These are phyloP conservation scores for Kurtzmaniella quercitrusa DNA, from an alignment of 1,139 yeast genomes.

Conservation along the genomic window DNA sequence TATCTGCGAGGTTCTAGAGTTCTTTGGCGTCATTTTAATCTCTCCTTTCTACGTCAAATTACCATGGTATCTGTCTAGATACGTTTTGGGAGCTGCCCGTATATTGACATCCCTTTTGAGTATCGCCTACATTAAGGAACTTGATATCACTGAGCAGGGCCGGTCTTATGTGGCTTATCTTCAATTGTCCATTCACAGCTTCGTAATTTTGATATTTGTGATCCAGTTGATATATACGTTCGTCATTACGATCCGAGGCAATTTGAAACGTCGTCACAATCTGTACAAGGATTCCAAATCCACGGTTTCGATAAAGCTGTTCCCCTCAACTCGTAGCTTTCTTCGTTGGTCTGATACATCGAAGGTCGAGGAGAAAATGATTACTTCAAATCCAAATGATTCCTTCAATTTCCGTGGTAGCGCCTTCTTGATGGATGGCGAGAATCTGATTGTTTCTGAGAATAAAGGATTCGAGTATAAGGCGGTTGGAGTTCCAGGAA, in stretches of 20 bases:
- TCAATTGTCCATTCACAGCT: conserved; percentile 35
- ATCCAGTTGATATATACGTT: conserved; percentile 31
- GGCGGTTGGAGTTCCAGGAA: neutral
- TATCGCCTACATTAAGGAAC: conserved; percentile 33
- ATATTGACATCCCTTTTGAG: conserved; percentile 35
- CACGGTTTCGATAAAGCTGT: neutral
- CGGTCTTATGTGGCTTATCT: conserved; percentile 40
- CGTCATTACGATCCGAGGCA: conserved; percentile 16
- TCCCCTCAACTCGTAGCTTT: neutral
- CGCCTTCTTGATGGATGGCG: neutral
- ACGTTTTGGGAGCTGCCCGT: conserved; percentile 34
- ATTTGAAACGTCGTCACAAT: conserved; percentile 13
- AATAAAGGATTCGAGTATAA: neutral
- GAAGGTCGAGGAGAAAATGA: neutral
- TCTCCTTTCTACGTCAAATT: conserved; percentile 40
- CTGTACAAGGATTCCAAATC: conserved; percentile 4
- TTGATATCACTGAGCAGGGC: conserved; percentile 28
- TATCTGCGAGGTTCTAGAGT: conserved; percentile 28
- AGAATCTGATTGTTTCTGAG: neutral
- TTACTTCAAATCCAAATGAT: neutral
- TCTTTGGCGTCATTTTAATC: conserved; percentile 24
- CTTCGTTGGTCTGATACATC: neutral
- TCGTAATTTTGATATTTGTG: conserved; percentile 34
- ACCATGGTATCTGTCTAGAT: conserved; percentile 35
- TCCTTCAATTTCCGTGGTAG: neutral